phyloP scores from a whole-genome alignment of 441 rosid genomes.

The Populus tomentosa region DNA sequence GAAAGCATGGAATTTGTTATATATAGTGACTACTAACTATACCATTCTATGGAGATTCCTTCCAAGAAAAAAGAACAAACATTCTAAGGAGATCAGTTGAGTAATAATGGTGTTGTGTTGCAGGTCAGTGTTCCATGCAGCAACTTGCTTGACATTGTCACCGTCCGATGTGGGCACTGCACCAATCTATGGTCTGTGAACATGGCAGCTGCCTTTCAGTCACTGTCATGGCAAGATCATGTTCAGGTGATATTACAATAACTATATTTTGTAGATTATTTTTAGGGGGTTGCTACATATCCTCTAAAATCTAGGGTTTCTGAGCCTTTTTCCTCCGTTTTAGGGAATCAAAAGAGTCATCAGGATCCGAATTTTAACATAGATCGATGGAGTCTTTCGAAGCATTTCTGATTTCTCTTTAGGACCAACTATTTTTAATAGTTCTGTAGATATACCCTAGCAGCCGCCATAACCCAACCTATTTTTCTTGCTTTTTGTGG shows the following conservation, averaged over 20 bases:
- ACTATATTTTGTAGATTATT: slow-evolving; percentile 1
- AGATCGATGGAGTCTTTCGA: slow-evolving; percentile 16
- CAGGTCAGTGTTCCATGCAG: slow-evolving; percentile 97
- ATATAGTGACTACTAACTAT: not conserved
- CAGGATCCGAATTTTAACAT: not conserved
- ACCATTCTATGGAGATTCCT: not conserved
- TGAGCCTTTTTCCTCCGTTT: slow-evolving; percentile 12
- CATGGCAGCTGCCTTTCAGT: slow-evolving; percentile 91
- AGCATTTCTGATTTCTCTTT: not conserved
- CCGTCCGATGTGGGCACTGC: slow-evolving; percentile 94
- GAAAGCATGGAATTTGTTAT: not conserved
- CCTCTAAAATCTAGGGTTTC: slow-evolving; percentile 44
- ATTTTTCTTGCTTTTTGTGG: slow-evolving; percentile 19
- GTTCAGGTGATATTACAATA: slow-evolving; percentile 43
- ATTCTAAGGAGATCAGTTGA: not conserved
- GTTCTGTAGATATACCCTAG: slow-evolving; percentile 18
- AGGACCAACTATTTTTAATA: too few species aligned
- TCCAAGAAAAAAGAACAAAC: not conserved
- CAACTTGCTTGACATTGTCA: slow-evolving; percentile 27
- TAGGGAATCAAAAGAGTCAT: slow-evolving; percentile 13
- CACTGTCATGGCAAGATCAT: slow-evolving; percentile 65
- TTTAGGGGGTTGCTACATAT: slow-evolving; percentile 8
- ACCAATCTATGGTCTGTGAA: slow-evolving; percentile 86
- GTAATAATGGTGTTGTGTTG: slow-evolving; percentile 9
- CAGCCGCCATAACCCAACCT: slow-evolving; percentile 38